Conservation (phyloP, 805 yeast species). For the Blastobotrys americana region DNA sequence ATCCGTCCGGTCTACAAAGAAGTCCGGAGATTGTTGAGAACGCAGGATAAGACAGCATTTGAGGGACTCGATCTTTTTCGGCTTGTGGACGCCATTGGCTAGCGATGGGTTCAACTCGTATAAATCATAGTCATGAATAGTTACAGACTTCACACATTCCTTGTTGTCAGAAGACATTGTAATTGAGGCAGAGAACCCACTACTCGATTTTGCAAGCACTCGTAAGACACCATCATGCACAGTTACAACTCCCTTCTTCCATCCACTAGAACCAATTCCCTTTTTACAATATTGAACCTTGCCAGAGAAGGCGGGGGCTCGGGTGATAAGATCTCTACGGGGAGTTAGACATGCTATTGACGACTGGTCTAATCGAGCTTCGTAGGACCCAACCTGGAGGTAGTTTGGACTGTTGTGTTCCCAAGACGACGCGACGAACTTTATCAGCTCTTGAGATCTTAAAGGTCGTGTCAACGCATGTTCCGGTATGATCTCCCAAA, state of each 20-base stretch:
- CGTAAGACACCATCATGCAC: neutral
- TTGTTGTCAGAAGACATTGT: slow-evolving; percentile 3
- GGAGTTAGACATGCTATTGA: slow-evolving; percentile 29
- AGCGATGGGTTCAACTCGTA: slow-evolving; percentile 15
- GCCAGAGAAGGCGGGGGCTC: slow-evolving; percentile 15
- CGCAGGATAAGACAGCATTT: slow-evolving; percentile 20
- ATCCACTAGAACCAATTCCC: slow-evolving; percentile 11
- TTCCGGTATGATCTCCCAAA: slow-evolving; percentile 27
- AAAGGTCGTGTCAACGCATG: slow-evolving; percentile 23
- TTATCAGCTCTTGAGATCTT: slow-evolving; percentile 21
- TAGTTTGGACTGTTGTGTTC: slow-evolving; percentile 8
- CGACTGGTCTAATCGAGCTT: slow-evolving; percentile 18
- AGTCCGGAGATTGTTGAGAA: slow-evolving; percentile 19
- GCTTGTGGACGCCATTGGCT: slow-evolving; percentile 17
- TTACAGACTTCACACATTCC: slow-evolving; percentile 6
- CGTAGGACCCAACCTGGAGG: slow-evolving; percentile 19
- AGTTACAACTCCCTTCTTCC: slow-evolving; percentile 10
- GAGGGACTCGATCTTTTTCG: slow-evolving; percentile 15
- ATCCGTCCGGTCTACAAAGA: slow-evolving; percentile 15
- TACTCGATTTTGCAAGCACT: neutral
- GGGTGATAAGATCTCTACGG: slow-evolving; percentile 26
- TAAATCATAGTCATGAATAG: slow-evolving; percentile 14
- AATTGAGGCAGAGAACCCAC: neutral
- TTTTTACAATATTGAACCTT: slow-evolving; percentile 5
- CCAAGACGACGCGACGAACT: slow-evolving; percentile 3